Evolutionary conservation across 352 stramenopile species (phyloP).

Genomic region (Pythium brachiatum): DNA sequence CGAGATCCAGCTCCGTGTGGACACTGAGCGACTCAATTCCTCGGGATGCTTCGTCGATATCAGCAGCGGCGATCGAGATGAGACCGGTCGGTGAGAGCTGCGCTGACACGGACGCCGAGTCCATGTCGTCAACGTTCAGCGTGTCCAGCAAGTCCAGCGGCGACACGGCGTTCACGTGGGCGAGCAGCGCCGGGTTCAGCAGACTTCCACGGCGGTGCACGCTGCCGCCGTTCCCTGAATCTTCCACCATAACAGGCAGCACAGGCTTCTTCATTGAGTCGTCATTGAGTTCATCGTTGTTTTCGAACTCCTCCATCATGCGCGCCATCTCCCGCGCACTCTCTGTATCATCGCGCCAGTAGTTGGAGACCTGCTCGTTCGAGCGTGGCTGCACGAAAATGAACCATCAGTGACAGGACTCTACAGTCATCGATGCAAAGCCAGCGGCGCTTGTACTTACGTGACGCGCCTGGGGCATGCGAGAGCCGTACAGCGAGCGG

Average conservation of each 20-base stretch:
- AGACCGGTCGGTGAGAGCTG: slow-evolving; percentile 72
- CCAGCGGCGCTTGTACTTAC: slow-evolving; percentile 31
- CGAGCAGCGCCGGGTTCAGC: slow-evolving; percentile 26
- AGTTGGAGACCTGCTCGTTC: slow-evolving; percentile 62
- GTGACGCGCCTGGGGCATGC: slow-evolving; percentile 74
- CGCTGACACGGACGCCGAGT: slow-evolving; percentile 42
- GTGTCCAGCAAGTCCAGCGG: slow-evolving; percentile 33
- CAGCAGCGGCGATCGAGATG: slow-evolving; percentile 80
- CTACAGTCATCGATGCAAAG: too few species aligned
- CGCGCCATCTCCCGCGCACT: slow-evolving; percentile 61
- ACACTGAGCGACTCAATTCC: slow-evolving; percentile 24
- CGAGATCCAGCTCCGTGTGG: slow-evolving; percentile 58
- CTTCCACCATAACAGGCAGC: slow-evolving; percentile 26
- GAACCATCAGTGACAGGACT: not conserved
- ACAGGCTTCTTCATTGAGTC: slow-evolving; percentile 45
- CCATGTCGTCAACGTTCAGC: slow-evolving; percentile 45
- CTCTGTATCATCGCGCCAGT: slow-evolving; percentile 79
- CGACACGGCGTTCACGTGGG: slow-evolving; percentile 21
- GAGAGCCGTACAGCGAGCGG: slow-evolving; percentile 70
- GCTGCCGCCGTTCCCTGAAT: not conserved
- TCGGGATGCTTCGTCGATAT: slow-evolving; percentile 69
- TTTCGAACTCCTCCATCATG: slow-evolving; percentile 58
- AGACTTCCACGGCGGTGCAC: slow-evolving; percentile 13
- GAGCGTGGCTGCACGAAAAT: slow-evolving; percentile 45
- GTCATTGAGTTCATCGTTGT: slow-evolving; percentile 29